Conservation (phyloP, 2,329 filamentous ascomycete genomes). For the Ophiostoma angusticollis region DNA sequence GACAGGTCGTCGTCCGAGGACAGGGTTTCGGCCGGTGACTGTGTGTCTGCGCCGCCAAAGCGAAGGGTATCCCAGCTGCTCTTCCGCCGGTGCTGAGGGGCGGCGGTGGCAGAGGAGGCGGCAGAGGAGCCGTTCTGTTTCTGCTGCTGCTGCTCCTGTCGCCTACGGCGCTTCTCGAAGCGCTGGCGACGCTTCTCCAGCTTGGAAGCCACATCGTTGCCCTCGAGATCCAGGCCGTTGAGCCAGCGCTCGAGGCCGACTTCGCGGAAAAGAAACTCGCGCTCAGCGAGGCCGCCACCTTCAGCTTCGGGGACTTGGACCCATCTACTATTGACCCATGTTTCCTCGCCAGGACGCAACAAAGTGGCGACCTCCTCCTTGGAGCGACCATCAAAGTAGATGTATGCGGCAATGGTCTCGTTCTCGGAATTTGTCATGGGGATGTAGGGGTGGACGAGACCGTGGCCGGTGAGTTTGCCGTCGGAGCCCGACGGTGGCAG, state of each 20-base stretch:
- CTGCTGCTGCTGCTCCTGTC: constrained; percentile 34
- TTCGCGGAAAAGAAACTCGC: constrained; percentile 94
- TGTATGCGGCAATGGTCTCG: constrained; percentile 92
- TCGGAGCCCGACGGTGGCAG: constrained; percentile 30
- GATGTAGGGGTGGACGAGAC: constrained; percentile 73
- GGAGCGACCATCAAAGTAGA: constrained; percentile 89
- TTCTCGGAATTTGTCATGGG: constrained; percentile 86
- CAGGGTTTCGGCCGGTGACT: constrained; percentile 58
- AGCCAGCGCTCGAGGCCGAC: constrained; percentile 94
- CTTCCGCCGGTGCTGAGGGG: constrained; percentile 23
- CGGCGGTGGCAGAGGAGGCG: too few relatives aligned
- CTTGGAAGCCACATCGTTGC: constrained; percentile 79
- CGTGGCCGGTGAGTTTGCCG: constrained; percentile 34
- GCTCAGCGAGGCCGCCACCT: constrained; percentile 85
- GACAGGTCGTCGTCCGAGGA: constrained; percentile 45
- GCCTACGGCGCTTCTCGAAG: constrained; percentile 54
- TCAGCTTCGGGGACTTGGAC: constrained; percentile 85
- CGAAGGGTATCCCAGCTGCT: constrained; percentile 51
- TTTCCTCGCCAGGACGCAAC: constrained; percentile 84
- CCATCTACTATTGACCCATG: constrained; percentile 98
- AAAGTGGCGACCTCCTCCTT: constrained; percentile 97
- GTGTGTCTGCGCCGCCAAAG: constrained; percentile 63
- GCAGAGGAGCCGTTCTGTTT: constrained; percentile 17
- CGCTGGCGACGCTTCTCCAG: constrained; percentile 80
- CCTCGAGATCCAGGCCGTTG: constrained; percentile 89